Evolutionary conservation across 2,329 filamentous ascomycete species (phyloP).

Genomic region (Magnaporthales sp.): DNA sequence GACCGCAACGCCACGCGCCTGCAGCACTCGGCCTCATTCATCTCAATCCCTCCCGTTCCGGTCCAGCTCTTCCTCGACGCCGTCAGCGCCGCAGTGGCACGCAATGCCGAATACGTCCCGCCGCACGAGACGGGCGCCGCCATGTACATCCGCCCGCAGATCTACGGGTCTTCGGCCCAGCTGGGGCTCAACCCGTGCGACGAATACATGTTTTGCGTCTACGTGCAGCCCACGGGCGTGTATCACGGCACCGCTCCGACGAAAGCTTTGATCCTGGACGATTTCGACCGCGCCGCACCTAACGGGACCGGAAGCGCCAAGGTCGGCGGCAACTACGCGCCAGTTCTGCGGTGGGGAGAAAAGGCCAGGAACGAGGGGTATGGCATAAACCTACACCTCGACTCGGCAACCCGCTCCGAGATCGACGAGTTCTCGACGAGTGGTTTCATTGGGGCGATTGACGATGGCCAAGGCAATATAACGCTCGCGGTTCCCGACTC

Average conservation of each 20-base stretch:
- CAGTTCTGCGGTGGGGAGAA: slow-evolving; percentile 81
- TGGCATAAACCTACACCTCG: slow-evolving; percentile 91
- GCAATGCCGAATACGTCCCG: slow-evolving; percentile 87
- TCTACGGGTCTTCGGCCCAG: slow-evolving; percentile 83
- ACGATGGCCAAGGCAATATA: slow-evolving; percentile 44
- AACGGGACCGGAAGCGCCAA: slow-evolving; percentile 88
- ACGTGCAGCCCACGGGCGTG: slow-evolving; percentile 83
- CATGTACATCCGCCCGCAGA: slow-evolving; percentile 83
- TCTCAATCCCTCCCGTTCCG: slow-evolving; percentile 76
- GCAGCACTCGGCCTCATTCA: slow-evolving; percentile 74
- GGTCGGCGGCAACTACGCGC: slow-evolving; percentile 92
- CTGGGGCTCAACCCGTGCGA: slow-evolving; percentile 80
- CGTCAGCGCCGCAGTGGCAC: slow-evolving; percentile 70
- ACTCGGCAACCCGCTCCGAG: slow-evolving; percentile 74
- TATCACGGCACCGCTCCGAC: slow-evolving; percentile 89
- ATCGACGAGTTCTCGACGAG: slow-evolving; percentile 95
- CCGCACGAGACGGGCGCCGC: slow-evolving; percentile 82
- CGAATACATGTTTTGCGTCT: slow-evolving; percentile 87
- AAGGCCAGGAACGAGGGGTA: slow-evolving; percentile 69
- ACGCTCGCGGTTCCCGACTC: slow-evolving; percentile 84
- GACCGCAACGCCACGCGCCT: slow-evolving; percentile 76
- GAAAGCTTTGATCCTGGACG: slow-evolving; percentile 79
- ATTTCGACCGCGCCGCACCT: slow-evolving; percentile 90
- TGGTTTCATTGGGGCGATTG: slow-evolving; percentile 77
- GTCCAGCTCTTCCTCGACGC: slow-evolving; percentile 66